Evolutionary conservation across 192 early-diverging fungal genomes (phyloP).

Genomic region (Podila epigama): DNA sequence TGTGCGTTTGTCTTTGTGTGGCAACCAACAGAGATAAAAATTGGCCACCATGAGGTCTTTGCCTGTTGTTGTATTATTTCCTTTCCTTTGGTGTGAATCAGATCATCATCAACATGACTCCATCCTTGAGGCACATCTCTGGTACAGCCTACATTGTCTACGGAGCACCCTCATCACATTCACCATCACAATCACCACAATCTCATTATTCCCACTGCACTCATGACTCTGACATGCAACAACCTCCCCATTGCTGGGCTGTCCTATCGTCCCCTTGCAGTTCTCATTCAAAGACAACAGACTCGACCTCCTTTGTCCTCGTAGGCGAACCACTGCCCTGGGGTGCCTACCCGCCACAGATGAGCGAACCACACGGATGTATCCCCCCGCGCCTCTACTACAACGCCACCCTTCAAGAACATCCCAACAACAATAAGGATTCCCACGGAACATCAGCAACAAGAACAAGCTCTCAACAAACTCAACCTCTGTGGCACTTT

Average conservation of each 20-base stretch:
- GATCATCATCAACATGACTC: not conserved
- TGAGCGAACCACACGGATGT: slow-evolving; percentile 31
- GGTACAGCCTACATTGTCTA: slow-evolving; percentile 37
- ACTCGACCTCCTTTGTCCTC: slow-evolving; percentile 9
- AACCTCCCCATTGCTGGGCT: slow-evolving; percentile 17
- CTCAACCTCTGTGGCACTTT: not conserved
- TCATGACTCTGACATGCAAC: not conserved
- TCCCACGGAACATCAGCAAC: not conserved
- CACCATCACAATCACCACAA: not conserved
- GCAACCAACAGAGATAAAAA: too few species aligned
- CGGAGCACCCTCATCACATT: slow-evolving; percentile 1
- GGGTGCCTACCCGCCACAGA: slow-evolving; percentile 21
- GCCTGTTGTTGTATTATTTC: too few species aligned
- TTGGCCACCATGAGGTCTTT: too few species aligned
- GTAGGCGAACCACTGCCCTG: slow-evolving; percentile 17
- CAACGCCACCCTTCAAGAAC: not conserved
- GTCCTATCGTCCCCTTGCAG: not conserved
- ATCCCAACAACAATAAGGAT: not conserved
- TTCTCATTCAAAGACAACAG: not conserved
- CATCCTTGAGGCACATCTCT: not conserved
- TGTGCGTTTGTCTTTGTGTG: too few species aligned
- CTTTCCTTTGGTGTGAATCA: not conserved
- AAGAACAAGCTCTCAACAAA: not conserved
- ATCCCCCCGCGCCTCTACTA: slow-evolving; percentile 44
- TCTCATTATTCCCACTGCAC: not conserved